phyloP scores from a whole-genome alignment of 129 eudicot species.

The Glebionis coronaria region DNA sequence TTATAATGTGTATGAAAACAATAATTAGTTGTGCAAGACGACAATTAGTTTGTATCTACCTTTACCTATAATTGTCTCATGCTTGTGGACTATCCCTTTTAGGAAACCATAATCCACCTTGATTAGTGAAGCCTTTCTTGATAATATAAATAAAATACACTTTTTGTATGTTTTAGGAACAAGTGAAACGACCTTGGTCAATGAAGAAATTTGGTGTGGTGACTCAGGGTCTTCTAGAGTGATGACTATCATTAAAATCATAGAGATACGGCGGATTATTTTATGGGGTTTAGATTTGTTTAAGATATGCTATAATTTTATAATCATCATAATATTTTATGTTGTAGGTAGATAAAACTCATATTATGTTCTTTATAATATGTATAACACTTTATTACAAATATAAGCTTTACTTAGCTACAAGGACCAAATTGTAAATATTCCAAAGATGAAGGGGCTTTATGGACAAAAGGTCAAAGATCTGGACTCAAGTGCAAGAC shows the following conservation, averaged over 20 bases:
- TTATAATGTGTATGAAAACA: background rate
- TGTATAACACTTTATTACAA: too few relatives aligned
- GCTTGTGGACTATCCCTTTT: conserved; percentile 1
- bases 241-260: background rate
- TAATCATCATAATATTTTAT: too few relatives aligned
- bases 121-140: background rate
- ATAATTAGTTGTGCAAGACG: background rate
- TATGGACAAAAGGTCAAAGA: too few relatives aligned
- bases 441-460: too few relatives aligned
- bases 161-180: background rate
- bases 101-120: background rate
- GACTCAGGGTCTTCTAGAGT: conserved; percentile 6
- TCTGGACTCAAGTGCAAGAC: too few relatives aligned
- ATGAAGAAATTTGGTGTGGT: background rate
- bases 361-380: too few relatives aligned
- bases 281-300: background rate
- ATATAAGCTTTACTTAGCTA: too few relatives aligned
- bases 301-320: too few relatives aligned
- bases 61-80: conserved; percentile 16
- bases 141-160: background rate
- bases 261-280: background rate
- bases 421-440: too few relatives aligned
- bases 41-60: background rate
- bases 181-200: background rate
- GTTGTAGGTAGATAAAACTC: too few relatives aligned